Conservation (phyloP, 495 filamentous ascomycete species). For the Xylaria curta region DNA sequence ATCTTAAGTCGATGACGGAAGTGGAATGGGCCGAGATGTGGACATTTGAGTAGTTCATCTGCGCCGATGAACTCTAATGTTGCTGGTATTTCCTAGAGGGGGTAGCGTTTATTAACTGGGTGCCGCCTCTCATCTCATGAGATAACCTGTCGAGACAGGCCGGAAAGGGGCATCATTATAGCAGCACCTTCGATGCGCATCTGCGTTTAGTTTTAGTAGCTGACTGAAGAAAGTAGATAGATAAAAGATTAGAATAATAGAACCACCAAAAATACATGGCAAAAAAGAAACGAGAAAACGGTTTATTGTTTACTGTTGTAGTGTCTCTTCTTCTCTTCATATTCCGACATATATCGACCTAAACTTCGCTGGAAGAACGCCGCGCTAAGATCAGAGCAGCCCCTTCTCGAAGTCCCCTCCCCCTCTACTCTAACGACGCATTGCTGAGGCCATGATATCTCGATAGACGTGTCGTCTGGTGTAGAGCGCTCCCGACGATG, state of each 20-base stretch:
- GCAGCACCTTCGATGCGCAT: not conserved
- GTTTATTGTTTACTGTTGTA: conserved; percentile 3
- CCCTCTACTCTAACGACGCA: not conserved
- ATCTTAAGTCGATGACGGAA: not conserved
- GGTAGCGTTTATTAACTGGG: not conserved
- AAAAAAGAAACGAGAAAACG: not conserved
- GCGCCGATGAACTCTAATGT: not conserved
- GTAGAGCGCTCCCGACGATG: not conserved
- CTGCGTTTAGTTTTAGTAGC: not conserved
- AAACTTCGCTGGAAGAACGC: not conserved
- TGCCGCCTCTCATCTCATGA: not conserved
- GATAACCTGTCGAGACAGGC: not conserved
- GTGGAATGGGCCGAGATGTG: not conserved
- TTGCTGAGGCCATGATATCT: not conserved
- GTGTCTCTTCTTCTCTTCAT: not conserved
- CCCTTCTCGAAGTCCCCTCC: not conserved
- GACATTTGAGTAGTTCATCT: not conserved
- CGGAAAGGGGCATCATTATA: not conserved
- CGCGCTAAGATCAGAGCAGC: not conserved
- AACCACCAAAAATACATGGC: not conserved
- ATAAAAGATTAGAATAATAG: not conserved
- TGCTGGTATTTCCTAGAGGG: not conserved
- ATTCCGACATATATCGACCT: not conserved
- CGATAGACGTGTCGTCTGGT: not conserved
- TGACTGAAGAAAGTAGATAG: not conserved